Evolutionary conservation across 176 grass and related monocot genomes (phyloP).

Genomic region (Musa schizocarpa): DNA sequence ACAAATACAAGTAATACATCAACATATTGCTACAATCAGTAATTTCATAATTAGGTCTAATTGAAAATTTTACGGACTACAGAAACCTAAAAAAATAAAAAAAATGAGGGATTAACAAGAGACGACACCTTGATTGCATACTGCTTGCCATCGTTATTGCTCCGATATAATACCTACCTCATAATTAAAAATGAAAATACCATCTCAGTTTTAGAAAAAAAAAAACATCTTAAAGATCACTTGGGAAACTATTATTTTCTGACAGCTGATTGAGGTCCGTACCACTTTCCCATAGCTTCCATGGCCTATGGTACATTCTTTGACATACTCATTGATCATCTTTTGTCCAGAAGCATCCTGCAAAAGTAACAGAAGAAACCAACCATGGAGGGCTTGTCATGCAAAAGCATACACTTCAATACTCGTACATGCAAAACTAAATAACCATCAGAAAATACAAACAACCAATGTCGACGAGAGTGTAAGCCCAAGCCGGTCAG

Average conservation of each 20-base stretch:
- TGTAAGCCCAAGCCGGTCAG: too few relatives aligned
- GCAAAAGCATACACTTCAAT: background rate
- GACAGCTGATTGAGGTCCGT: constrained; percentile 7
- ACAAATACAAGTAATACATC: too few relatives aligned
- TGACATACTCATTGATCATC: constrained; percentile 75
- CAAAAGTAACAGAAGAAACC: constrained; percentile 15
- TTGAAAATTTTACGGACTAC: background rate
- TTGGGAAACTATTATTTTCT: background rate
- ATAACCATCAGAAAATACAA: too few relatives aligned
- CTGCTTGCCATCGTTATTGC: constrained; percentile 50
- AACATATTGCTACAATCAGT: too few relatives aligned
- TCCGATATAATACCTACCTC: constrained; percentile 54
- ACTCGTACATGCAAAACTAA: background rate
- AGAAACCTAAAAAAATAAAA: background rate
- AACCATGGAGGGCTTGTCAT: background rate
- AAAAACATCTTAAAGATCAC: background rate
- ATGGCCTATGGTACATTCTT: constrained; percentile 48
- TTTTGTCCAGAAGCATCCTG: constrained; percentile 64
- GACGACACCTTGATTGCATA: constrained; percentile 68
- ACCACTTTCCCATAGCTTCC: constrained; percentile 94
- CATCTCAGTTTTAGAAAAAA: background rate
- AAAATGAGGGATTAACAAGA: background rate
- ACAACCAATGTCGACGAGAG: too few relatives aligned
- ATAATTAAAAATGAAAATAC: constrained; percentile 1
- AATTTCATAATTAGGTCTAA: background rate